phyloP scores from a whole-genome alignment of 768 basidiomycete species.

The Mycena polygramma region DNA sequence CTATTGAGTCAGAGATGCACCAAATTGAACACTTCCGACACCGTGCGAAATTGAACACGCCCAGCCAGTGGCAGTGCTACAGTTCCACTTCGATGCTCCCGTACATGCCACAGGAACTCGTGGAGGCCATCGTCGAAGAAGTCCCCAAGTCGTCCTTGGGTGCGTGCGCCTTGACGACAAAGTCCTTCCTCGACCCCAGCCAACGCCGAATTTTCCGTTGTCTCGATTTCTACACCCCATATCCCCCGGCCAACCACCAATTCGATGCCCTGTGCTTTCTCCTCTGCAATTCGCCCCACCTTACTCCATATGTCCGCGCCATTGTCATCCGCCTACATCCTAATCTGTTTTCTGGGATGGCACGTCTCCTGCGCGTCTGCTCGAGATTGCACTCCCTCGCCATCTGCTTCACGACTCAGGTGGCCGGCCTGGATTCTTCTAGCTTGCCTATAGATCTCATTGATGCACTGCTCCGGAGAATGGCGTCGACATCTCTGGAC shows the following conservation, averaged over 20 bases:
- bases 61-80: no score
- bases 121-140: neutral
- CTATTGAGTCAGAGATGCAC: no score
- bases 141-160: neutral
- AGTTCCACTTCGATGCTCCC: neutral
- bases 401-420: constrained; percentile 1
- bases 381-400: neutral
- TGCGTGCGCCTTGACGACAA: neutral
- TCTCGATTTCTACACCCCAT: neutral
- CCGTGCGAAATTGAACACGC: no score
- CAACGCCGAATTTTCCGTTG: neutral
- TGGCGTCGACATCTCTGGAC: neutral
- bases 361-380: neutral
- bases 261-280: neutral
- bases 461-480: neutral
- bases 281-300: neutral
- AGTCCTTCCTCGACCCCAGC: neutral
- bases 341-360: neutral
- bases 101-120: neutral
- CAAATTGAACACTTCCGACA: no score
- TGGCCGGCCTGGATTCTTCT: neutral
- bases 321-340: neutral
- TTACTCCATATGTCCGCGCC: neutral
- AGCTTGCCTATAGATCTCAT: neutral
- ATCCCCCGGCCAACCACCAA: neutral